phyloP scores from a whole-genome alignment of 768 basidiomycete genomes.

The Mycena kentingensis region DNA sequence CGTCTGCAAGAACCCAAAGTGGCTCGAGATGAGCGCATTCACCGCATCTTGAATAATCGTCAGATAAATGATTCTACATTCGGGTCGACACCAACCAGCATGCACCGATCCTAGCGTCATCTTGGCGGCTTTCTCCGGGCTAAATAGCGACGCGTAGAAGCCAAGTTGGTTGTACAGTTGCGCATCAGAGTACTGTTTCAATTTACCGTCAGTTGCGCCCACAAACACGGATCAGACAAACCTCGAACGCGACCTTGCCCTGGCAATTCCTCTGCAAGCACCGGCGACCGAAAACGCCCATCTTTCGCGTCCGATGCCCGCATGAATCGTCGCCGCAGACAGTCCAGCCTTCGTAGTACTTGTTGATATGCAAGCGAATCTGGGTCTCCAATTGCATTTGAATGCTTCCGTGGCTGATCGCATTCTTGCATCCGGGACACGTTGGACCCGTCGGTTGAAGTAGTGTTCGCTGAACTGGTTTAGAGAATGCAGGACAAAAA shows the following conservation, averaged over 20 bases:
- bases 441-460: slow-evolving; percentile 63
- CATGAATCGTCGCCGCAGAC: slow-evolving; percentile 88
- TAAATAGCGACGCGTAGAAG: slow-evolving; percentile 80
- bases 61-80: background rate
- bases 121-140: slow-evolving; percentile 62
- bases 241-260: slow-evolving; percentile 76
- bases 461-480: slow-evolving; percentile 57
- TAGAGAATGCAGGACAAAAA: slow-evolving; percentile 1
- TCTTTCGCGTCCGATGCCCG: slow-evolving; percentile 82
- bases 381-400: slow-evolving; percentile 86
- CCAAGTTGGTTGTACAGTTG: slow-evolving; percentile 89
- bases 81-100: slow-evolving; percentile 36
- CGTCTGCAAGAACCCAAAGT: slow-evolving; percentile 50
- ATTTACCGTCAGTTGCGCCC: slow-evolving; percentile 3
- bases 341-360: slow-evolving; percentile 89
- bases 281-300: slow-evolving; percentile 86
- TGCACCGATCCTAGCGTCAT: slow-evolving; percentile 49
- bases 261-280: slow-evolving; percentile 74
- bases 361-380: slow-evolving; percentile 72
- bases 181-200: slow-evolving; percentile 73
- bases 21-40: slow-evolving; percentile 46
- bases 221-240: slow-evolving; percentile 35
- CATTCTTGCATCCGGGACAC: slow-evolving; percentile 67
- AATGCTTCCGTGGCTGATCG: slow-evolving; percentile 61
- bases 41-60: slow-evolving; percentile 53